Conservation (phyloP, 441 rosid genomes). For the Euphorbia corollata region DNA sequence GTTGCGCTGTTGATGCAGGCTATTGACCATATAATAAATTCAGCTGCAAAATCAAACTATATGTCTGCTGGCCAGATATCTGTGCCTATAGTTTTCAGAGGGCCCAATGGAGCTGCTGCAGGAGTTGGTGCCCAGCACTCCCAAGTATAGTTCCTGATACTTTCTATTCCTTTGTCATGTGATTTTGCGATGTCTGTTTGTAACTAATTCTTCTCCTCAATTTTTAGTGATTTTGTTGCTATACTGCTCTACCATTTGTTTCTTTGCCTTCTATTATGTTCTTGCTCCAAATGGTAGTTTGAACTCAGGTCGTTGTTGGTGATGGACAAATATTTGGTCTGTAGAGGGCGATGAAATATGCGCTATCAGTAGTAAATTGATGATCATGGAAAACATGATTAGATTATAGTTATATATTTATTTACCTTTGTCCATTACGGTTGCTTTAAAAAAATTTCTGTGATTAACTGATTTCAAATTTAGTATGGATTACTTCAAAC, state of each 20-base stretch:
- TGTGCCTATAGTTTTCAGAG: constrained; percentile 86
- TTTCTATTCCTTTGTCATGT: constrained; percentile 6
- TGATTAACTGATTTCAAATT: constrained; percentile 2
- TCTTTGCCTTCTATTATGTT: not conserved
- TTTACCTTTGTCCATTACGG: not conserved
- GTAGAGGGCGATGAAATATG: not conserved
- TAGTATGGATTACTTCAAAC: not conserved
- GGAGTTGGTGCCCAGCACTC: constrained; percentile 95
- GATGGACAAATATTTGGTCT: not conserved
- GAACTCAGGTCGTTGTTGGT: not conserved
- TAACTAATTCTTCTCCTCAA: not conserved
- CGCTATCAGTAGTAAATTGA: not conserved
- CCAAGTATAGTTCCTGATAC: constrained; percentile 34
- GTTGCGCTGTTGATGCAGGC: constrained; percentile 41
- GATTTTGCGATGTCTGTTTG: not conserved
- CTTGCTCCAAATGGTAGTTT: not conserved
- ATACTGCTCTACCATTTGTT: too few relatives aligned
- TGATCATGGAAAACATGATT: not conserved
- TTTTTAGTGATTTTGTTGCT: not conserved
- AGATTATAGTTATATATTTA: not conserved
- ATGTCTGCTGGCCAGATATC: constrained; percentile 86
- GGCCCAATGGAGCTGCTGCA: constrained; percentile 97
- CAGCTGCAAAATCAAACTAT: constrained; percentile 82
- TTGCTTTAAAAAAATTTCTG: not conserved
- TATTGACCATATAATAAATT: constrained; percentile 88